A percentile compares a stretch with the other conserved stretches of the same genome.
phyloP scores from a whole-genome alignment of 1,139 yeast species.

The Saccharomyces pastorianus region DNA sequence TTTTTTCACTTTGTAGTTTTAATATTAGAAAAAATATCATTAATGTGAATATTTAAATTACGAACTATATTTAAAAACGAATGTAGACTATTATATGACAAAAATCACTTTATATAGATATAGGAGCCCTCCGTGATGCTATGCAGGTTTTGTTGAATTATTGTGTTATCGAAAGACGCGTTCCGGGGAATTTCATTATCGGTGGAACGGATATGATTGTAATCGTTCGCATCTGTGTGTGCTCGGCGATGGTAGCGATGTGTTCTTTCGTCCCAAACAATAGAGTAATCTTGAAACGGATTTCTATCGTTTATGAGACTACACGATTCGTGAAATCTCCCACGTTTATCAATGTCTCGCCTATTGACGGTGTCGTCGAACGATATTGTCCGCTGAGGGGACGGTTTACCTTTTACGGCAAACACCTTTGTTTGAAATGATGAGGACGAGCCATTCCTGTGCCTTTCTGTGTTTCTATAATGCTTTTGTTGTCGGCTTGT shows the following conservation, averaged over 20 bases:
- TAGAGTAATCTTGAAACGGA: slow-evolving; percentile 3
- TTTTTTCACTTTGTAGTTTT: background rate
- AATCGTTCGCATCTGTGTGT: background rate
- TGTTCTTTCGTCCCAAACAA: background rate
- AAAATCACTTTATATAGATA: background rate
- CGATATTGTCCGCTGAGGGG: background rate
- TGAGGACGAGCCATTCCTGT: background rate
- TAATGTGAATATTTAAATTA: background rate
- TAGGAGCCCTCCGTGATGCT: background rate
- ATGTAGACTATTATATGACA: background rate
- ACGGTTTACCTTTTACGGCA: background rate
- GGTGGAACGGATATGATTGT: background rate
- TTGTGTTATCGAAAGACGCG: background rate
- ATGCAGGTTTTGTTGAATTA: background rate
- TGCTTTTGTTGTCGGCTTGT: background rate
- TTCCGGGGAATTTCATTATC: background rate
- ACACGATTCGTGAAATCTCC: slow-evolving; percentile 15
- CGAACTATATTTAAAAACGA: background rate
- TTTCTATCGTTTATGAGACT: slow-evolving; percentile 19
- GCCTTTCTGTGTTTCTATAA: background rate
- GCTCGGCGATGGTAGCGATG: slow-evolving; percentile 1
- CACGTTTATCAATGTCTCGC: slow-evolving; percentile 21
- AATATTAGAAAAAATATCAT: background rate
- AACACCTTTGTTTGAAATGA: background rate
- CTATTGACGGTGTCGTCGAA: slow-evolving; percentile 18